Evolutionary conservation across 805 yeast genomes (phyloP).

Genomic region (Wickerhamomyces kurtzmanii): DNA sequence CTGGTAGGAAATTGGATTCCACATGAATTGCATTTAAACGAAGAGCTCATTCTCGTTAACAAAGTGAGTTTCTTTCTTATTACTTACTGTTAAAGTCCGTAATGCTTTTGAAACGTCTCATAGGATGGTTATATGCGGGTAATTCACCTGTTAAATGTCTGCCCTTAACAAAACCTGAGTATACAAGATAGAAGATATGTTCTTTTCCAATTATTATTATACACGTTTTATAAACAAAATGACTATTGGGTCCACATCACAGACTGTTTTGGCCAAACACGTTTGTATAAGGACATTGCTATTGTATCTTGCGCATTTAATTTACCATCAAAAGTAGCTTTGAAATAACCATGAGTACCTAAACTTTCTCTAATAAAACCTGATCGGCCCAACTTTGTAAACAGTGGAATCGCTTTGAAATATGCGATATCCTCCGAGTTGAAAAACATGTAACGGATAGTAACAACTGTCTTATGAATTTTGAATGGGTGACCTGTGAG

Average conservation of each 20-base stretch:
- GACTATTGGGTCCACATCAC: constrained; percentile 19
- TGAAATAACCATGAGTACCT: constrained; percentile 98
- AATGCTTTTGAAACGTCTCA: no score
- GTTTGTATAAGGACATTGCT: constrained; percentile 88
- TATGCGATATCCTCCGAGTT: constrained; percentile 79
- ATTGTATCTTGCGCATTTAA: constrained; percentile 86
- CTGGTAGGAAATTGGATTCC: constrained; percentile 70
- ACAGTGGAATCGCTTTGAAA: constrained; percentile 86
- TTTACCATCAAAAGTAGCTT: constrained; percentile 89
- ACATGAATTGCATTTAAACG: constrained; percentile 84
- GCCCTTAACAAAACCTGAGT: no score
- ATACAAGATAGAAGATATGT: no score
- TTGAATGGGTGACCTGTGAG: constrained; percentile 93
- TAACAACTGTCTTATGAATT: constrained; percentile 86
- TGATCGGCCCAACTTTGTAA: constrained; percentile 85
- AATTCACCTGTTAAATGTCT: no score
- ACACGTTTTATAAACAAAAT: no score
- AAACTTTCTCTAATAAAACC: constrained; percentile 92
- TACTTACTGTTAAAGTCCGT: no score
- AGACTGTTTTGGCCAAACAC: constrained; percentile 76
- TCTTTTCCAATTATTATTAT: no score
- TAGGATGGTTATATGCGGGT: no score
- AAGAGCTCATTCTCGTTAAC: constrained; percentile 6
- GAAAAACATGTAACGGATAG: constrained; percentile 96
- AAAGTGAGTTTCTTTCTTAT: no score